Evolutionary conservation across 805 yeast genomes (phyloP), one percentile per base, ranked within the genome.

Genomic region (Starmera amethionina): DNA sequence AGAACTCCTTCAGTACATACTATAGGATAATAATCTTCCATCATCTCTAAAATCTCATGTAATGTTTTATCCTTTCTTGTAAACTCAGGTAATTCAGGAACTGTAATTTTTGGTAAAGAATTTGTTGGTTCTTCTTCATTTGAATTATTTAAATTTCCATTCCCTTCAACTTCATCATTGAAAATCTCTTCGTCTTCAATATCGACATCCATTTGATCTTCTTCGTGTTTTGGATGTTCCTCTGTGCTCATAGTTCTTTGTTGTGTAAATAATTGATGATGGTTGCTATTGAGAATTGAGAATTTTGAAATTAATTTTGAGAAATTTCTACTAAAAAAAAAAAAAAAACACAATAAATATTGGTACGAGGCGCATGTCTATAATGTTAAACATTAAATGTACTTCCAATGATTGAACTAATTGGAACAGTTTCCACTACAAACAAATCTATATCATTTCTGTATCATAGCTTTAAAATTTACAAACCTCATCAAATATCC

Each of bases 1-100:
- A 30, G 18, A 25, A 16, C 18, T 16, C 4, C 4, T 16, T 16
- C 18, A 19, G 10, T 15, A 38, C 51, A 15, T 25, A 51, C 56
- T 30, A 90, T 81, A 2, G 98, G 98, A 4, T 96, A 86, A 57
- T 81, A 87, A 43, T 88, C 96, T 48, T 87, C 95, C 90, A 93
- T 82, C 69, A 88, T 68, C 30, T 81, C 82, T 27, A 93, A 67
- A 30, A 93, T 79, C 50, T 93, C 97, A 50, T 81, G 77, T 40
- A 93, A 64, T 0, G 93, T 79, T 52, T 83, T 84, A 54, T 87
- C 95, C 50, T 82, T 82, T 48, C 87, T 69, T 1, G 87, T 73
- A 38, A 82, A 66, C 41, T 79, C 86, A 0, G 88, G 86, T 7
- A 80, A 58, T 33, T 71, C 80, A 31, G 56, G 58, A 6, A 47